Evolutionary conservation across 2,329 filamentous ascomycete genomes (phyloP), one percentile per base, ranked within the genome.

Genomic region (Nigrospora sphaerica): DNA sequence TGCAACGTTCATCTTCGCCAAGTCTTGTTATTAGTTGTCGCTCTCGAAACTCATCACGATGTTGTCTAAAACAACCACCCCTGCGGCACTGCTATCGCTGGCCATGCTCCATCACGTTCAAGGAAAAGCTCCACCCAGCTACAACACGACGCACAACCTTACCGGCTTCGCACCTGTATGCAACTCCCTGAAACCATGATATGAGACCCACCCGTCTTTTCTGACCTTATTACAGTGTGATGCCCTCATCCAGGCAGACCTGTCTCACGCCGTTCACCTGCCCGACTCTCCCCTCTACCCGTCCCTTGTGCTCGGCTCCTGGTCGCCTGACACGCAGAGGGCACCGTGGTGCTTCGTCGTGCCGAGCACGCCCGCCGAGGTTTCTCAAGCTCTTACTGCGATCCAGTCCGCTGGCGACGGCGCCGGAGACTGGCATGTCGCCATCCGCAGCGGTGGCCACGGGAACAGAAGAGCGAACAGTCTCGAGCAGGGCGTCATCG

Each of bases 361-460:
- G 3, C 57, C 60, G 3, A 42, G 40, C 9, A 50, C 47, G 17
- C 48, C 54, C 1, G 31, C 40, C 5, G 60, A 63, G 44, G 56
- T 61, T 6, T 54, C 59, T 10, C 34, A 44, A 2, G 12, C 51
- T 13, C 46, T 56, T 19, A 39, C 37, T 23, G 37, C 37, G 6
- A 39, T 39, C 17, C 37, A 6, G 28, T 39, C 37, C 12, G 46
- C 47, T 18, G 51, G 55, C 6, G 47, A 50, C 12, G 55, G 55
- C 14, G 52, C 54, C 0, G 53, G 55, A 1, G 51, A 62, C 40
- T 64, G 61, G 57, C 54, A 58, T 32, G 73, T 78, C 46, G 72
- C 74, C 2, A 62, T 73, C n/a, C 68, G 70, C 35, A 70, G 72
- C 49, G 75, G 74, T 28, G 75, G 74, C 0, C 74, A 78, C 56